Base-by-base conservation (phyloP, 352 stramenopile species). In the Albugo laibachii region DNA sequence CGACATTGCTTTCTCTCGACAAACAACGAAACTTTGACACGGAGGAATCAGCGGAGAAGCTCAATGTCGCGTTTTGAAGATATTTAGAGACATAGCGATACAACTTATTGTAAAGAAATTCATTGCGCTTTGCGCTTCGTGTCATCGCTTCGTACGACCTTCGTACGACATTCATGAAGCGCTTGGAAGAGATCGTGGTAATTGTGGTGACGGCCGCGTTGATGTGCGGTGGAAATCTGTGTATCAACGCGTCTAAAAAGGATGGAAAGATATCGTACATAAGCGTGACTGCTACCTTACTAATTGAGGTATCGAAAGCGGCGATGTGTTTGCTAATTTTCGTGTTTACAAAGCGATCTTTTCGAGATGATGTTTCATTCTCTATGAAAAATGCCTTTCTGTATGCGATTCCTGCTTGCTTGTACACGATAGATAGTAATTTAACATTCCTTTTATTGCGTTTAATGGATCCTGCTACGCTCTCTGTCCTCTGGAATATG, bases 401-500 rank as follows among this genome's bases (percentile, higher is more conserved):
- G 54, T 91, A 86, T 62, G 78, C 78, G 14, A 61, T 85, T 39
- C 78, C 78, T 8, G 83, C 78, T n/a, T 65, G 86, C 37, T 66
- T 91, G 21, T 91, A 91, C 56, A 70, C 73, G 57, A 68, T 91
- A 55, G 78, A 91, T 62, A 91, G 88, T 64, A 91, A 91, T 55
- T 69, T 91, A 38, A 82, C 76, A 53, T 91, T 85, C 60, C 58
- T 88, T n/a, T 85, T 91, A 44, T 56, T 91, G 43, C 70, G 73
- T 53, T 88, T 81, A 54, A 68, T 91, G 52, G 78, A 91, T 57
- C 75, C 78, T 0, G 75, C 78, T 24, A 91, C 75, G 51, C 68
- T 91, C 38, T 83, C 78, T 10, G 74, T 91, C 58, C 68, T 87
- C 20, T 91, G 78, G 78, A 91, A 91, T 57, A 63, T 88, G 61